Evolutionary conservation across 192 early-diverging fungal genomes (phyloP), one percentile per base, ranked within the genome.

Genomic region (Physocladia obscura): DNA sequence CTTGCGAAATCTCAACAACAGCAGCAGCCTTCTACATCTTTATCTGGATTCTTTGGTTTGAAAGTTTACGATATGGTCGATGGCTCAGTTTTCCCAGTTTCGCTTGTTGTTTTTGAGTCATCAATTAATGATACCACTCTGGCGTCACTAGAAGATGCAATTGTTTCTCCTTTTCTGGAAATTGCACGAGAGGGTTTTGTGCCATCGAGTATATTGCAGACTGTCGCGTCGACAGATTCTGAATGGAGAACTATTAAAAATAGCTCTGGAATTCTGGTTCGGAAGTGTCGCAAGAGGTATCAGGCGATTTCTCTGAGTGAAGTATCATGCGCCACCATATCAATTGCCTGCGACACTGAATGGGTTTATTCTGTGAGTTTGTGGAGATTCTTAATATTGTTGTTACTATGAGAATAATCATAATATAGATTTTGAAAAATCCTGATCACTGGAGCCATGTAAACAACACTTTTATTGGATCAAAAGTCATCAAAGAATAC

Each of bases 401-500:
- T 17, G 11, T 52, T 49, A 1, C 38, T 30, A 4, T 49, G 19
- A 0, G 65, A 11, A 26, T 70, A 37, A 31, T 17, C 62, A 29
- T 50, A 3, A 27, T 31, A 6, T 47, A 79, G 76, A 57, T 83
- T 6, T 62, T 85, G 56, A 83, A 81, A n/a, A 86, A 86, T 59
- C 84, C 84, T 21, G 77, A 79, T 36, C 82, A 86, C 59, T 61
- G 71, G 59, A 57, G 76, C 21, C 80, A 82, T 40, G 52, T 79
- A 21, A 72, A 84, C 26, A 76, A 81, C 19, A 30, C 62, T 21
- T 82, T 76, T 56, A 36, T 62, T 2, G 76, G 74, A 24, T 69
- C 77, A n/a, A 52, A 57, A 31, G 37, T 70, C 11, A 13, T 79
- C 30, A 64, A 73, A 35, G 68, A 76, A 32, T 76, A 60, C 51